Conservation (phyloP, 1,284 basidiomycete species). For the Trametes polyzona region DNA sequence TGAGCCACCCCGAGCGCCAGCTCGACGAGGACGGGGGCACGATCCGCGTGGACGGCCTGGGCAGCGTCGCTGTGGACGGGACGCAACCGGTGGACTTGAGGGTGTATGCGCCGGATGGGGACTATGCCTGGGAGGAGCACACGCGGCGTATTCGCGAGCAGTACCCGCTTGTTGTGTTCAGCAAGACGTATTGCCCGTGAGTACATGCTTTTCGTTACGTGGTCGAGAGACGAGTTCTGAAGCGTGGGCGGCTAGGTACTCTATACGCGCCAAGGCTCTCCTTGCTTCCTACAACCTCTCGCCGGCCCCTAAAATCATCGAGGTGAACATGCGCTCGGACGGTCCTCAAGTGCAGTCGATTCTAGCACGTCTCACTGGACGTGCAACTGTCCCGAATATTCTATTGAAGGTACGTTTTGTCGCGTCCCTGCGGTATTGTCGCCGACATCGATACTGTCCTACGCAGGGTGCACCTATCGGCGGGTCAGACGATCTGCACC, state of each 20-base stretch:
- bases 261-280: slow-evolving; percentile 69
- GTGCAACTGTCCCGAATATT: slow-evolving; percentile 77
- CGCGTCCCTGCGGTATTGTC: background rate
- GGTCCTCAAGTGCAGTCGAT: slow-evolving; percentile 64
- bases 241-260: slow-evolving; percentile 50
- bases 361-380: slow-evolving; percentile 66
- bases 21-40: slow-evolving; percentile 46
- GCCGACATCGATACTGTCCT: background rate
- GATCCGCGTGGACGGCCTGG: slow-evolving; percentile 30
- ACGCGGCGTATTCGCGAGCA: slow-evolving; percentile 48
- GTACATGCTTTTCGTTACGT: background rate
- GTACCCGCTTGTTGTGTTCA: slow-evolving; percentile 77
- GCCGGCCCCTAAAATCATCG: slow-evolving; percentile 72
- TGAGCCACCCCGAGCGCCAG: slow-evolving; percentile 47
- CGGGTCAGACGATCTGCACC: slow-evolving; percentile 67
- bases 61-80: slow-evolving; percentile 40
- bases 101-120: slow-evolving; percentile 51
- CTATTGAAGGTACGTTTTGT: slow-evolving; percentile 44
- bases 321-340: slow-evolving; percentile 78
- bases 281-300: slow-evolving; percentile 66
- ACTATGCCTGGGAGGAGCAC: slow-evolving; percentile 53
- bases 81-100: slow-evolving; percentile 49
- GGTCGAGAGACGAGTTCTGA: background rate
- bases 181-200: slow-evolving; percentile 82
- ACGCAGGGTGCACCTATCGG: slow-evolving; percentile 65